Percentiles rank a stretch among this genome's conserved stretches.
These are phyloP conservation scores for Abelmoschus esculentus DNA, from an alignment of 345 rosid genomes.

Conservation along the genomic window DNA sequence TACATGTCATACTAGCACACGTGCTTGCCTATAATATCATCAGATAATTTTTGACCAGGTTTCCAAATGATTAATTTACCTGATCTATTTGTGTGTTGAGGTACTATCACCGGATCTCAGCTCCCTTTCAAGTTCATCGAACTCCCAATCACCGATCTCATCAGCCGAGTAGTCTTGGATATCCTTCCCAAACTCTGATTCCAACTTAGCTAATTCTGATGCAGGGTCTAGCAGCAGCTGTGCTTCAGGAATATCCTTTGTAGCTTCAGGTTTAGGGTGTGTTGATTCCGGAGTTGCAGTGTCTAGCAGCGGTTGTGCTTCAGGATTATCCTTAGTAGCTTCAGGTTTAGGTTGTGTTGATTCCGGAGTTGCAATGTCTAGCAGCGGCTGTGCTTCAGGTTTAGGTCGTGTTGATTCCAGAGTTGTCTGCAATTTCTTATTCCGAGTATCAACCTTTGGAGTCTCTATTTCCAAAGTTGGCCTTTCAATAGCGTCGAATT, in stretches of 20 bases:
- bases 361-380: constrained; percentile 38
- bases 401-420: not conserved
- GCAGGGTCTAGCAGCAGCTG: constrained; percentile 47
- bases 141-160: constrained; percentile 93
- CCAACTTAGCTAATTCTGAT: constrained; percentile 84
- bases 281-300: constrained; percentile 25
- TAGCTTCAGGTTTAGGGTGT: constrained; percentile 1
- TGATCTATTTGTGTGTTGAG: constrained; percentile 20
- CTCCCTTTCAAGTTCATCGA: constrained; percentile 94
- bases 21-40: not conserved
- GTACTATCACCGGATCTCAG: constrained; percentile 39
- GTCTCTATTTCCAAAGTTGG: constrained; percentile 71
- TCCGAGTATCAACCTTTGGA: constrained; percentile 26
- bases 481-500: constrained; percentile 80
- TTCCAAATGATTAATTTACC: not conserved
- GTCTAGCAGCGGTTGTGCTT: constrained; percentile 37
- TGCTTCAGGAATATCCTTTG: constrained; percentile 24
- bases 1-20: constrained; percentile 1
- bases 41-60: not conserved
- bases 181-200: constrained; percentile 86
- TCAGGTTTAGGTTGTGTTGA: constrained; percentile 3
- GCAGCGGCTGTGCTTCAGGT: constrained; percentile 24
- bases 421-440: constrained; percentile 17
- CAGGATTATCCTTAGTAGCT: constrained; percentile 17
- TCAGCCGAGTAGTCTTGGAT: constrained; percentile 60